These are phyloP conservation scores for Aureobasidium sp. DNA, from an alignment of 2,329 filamentous ascomycete genomes.

Conservation along the genomic window DNA sequence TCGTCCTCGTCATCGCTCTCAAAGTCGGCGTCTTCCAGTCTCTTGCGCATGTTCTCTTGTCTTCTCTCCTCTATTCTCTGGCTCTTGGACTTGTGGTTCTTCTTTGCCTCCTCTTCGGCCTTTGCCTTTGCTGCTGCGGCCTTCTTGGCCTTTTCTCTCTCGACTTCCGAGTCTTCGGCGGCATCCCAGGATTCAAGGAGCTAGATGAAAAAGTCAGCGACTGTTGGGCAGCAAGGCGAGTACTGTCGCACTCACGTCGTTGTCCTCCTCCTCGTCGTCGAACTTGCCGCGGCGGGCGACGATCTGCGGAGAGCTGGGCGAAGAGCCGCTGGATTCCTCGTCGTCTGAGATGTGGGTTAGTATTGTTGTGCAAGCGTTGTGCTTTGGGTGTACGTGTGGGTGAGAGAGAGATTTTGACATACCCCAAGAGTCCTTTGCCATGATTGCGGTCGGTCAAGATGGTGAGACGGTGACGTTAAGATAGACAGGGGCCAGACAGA, in stretches of 20 bases:
- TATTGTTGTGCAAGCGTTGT: slow-evolving; percentile 2
- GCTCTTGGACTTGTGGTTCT: slow-evolving; percentile 82
- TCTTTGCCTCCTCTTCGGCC: slow-evolving; percentile 78
- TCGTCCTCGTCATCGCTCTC: slow-evolving; percentile 63
- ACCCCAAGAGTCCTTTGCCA: slow-evolving; percentile 19
- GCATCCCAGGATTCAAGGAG: slow-evolving; percentile 96
- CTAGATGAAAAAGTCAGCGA: slow-evolving; percentile 39
- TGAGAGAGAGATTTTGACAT: background rate
- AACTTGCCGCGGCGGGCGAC: slow-evolving; percentile 60
- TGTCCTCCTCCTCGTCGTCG: slow-evolving; percentile 80
- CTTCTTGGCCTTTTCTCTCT: slow-evolving; percentile 90
- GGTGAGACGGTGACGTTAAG: background rate
- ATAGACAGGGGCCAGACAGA: background rate
- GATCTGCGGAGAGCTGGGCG: slow-evolving; percentile 41
- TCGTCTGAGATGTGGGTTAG: slow-evolving; percentile 31
- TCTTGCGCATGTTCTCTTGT: slow-evolving; percentile 50
- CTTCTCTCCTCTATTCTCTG: slow-evolving; percentile 78
- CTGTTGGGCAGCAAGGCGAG: slow-evolving; percentile 4
- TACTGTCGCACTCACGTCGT: slow-evolving; percentile 49
- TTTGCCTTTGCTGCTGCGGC: slow-evolving; percentile 80
- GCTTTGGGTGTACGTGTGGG: background rate
- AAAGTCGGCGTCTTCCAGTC: slow-evolving; percentile 50
- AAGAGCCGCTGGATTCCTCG: slow-evolving; percentile 49
- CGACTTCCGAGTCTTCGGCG: slow-evolving; percentile 91
- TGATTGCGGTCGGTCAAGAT: slow-evolving; percentile 13